Percentiles rank a stretch among this genome's conserved stretches.
Conservation (phyloP, 108 stramenopile species). For the Asterionellopsis glacialis region DNA sequence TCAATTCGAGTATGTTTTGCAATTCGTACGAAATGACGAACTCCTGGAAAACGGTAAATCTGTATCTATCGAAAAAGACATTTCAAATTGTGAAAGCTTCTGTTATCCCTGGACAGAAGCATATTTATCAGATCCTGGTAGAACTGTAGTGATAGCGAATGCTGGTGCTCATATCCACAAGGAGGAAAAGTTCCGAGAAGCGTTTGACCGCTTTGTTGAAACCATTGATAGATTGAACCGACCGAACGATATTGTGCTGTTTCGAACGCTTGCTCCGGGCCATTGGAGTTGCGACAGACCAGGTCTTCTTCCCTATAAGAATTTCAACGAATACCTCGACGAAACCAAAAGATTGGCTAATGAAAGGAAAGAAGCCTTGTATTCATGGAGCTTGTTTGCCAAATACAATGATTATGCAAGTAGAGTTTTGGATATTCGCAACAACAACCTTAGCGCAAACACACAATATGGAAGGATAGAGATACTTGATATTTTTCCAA, state of each 20-base stretch:
- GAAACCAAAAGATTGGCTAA: conserved; percentile 8
- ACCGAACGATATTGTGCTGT: conserved; percentile 32
- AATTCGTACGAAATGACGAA: conserved; percentile 7
- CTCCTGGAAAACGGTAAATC: background rate
- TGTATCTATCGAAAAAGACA: conserved; percentile 3
- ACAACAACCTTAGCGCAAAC: background rate
- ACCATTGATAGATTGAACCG: conserved; percentile 8
- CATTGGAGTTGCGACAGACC: conserved; percentile 34
- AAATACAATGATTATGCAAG: conserved; percentile 35
- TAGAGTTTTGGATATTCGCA: conserved; percentile 24
- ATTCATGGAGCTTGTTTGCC: conserved; percentile 33
- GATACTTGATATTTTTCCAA: conserved; percentile 35
- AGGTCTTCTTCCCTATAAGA: conserved; percentile 17
- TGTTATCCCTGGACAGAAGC: conserved; percentile 4
- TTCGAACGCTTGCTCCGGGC: conserved; percentile 37
- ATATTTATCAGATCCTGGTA: background rate
- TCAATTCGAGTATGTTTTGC: background rate
- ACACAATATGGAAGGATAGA: conserved; percentile 24
- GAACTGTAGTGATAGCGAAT: conserved; percentile 2
- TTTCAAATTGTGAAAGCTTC: background rate
- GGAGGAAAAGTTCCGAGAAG: background rate
- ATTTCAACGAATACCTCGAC: conserved; percentile 14
- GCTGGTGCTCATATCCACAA: conserved; percentile 12
- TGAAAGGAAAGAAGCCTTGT: conserved; percentile 24
- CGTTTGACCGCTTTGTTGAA: background rate